phyloP scores from a whole-genome alignment of 371 early-diverging fungal species.

The Neoconidiobolus thromboides region DNA sequence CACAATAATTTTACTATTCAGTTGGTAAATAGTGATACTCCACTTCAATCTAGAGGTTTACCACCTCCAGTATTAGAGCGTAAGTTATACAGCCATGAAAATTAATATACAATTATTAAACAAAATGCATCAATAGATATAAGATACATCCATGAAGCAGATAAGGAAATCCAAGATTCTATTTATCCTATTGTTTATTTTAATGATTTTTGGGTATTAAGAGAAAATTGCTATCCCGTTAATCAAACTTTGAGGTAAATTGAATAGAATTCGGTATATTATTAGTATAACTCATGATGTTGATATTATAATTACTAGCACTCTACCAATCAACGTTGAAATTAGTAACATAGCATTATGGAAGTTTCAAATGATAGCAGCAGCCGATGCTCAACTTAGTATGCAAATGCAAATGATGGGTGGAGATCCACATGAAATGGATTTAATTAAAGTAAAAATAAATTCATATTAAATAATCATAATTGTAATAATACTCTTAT shows the following conservation, averaged over 20 bases:
- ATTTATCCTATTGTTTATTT: slow-evolving; percentile 53
- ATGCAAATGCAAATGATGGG: slow-evolving; percentile 41
- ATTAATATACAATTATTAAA: background rate
- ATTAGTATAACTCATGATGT: background rate
- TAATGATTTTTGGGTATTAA: slow-evolving; percentile 78
- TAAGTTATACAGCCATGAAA: slow-evolving; percentile 10
- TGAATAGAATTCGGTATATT: background rate
- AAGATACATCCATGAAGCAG: slow-evolving; percentile 17
- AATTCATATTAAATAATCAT: slow-evolving; percentile 1
- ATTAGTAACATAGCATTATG: slow-evolving; percentile 46
- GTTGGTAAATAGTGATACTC: slow-evolving; percentile 26
- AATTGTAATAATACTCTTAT: background rate
- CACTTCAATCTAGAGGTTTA: slow-evolving; percentile 23
- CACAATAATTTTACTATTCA: slow-evolving; percentile 60
- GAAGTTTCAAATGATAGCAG: slow-evolving; percentile 51
- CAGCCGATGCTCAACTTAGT: slow-evolving; percentile 42
- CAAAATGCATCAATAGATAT: slow-evolving; percentile 17
- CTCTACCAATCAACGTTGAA: slow-evolving; percentile 43
- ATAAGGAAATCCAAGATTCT: slow-evolving; percentile 17
- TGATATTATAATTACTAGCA: slow-evolving; percentile 12
- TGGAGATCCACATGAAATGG: slow-evolving; percentile 33
- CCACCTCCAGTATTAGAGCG: slow-evolving; percentile 29
- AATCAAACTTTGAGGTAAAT: slow-evolving; percentile 48
- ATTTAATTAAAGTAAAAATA: slow-evolving; percentile 25
- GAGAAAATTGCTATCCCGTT: slow-evolving; percentile 43